Conservation (phyloP, 768 basidiomycete species). For the Suillus weaverae region DNA sequence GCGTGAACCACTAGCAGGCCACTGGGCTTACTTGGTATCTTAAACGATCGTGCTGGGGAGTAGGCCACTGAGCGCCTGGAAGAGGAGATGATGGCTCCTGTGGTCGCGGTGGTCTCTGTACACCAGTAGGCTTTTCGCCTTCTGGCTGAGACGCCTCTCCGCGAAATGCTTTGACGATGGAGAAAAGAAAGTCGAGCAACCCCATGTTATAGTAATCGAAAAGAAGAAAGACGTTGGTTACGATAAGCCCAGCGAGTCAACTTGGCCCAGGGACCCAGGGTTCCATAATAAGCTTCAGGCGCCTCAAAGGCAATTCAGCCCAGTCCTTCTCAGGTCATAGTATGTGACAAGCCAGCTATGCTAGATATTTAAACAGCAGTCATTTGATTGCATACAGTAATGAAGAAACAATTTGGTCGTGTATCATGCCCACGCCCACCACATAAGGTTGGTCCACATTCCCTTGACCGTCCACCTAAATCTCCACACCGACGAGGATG, state of each 20-base stretch:
- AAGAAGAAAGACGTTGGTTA: neutral
- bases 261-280: neutral
- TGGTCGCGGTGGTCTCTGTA: neutral
- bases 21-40: slow-evolving; percentile 19
- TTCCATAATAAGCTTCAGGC: neutral
- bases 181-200: slow-evolving; percentile 27
- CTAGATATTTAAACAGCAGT: neutral
- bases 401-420: neutral
- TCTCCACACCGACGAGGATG: slow-evolving; percentile 84
- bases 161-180: slow-evolving; percentile 24
- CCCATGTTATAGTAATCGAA: slow-evolving; percentile 16
- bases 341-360: neutral
- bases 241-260: neutral
- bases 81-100: slow-evolving; percentile 14
- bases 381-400: neutral
- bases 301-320: neutral
- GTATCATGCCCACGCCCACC: neutral
- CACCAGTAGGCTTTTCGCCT: neutral
- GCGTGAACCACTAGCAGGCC: neutral
- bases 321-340: neutral
- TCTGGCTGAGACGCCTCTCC: slow-evolving; percentile 21
- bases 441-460: slow-evolving; percentile 19
- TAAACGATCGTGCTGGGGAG: slow-evolving; percentile 14
- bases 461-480: slow-evolving; percentile 44
- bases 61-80: slow-evolving; percentile 4